Percentiles rank a stretch among this genome's conserved stretches.
Conservation (phyloP, 306 rosid species). For the Malus sylvestris region DNA sequence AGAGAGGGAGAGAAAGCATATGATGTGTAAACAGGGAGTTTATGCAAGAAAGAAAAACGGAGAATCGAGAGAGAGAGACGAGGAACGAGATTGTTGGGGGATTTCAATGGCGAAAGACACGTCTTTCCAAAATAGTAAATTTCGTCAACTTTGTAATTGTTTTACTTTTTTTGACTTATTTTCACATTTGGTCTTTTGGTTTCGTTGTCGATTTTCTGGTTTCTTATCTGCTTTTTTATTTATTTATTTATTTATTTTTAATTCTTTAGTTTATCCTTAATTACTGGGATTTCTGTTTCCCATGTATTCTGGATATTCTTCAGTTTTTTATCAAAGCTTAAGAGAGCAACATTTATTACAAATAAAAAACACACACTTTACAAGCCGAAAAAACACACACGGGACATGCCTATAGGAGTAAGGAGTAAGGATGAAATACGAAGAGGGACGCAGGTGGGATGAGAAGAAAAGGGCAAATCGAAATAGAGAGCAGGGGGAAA, state of each 20-base stretch:
- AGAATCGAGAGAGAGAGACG: background rate
- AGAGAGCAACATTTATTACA: too few species aligned
- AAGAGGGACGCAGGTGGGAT: too few species aligned
- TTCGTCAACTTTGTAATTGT: background rate
- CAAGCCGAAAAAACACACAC: too few species aligned
- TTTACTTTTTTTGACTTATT: background rate
- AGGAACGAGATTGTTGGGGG: slow-evolving; percentile 23
- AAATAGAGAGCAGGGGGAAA: too few species aligned
- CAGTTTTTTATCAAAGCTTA: too few species aligned
- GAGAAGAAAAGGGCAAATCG: too few species aligned
- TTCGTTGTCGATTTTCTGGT: background rate
- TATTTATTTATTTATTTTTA: background rate
- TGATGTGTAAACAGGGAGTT: background rate
- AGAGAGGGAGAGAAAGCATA: slow-evolving; percentile 14
- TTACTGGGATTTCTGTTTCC: background rate
- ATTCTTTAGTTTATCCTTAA: background rate
- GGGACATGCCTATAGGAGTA: too few species aligned
- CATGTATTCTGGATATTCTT: background rate
- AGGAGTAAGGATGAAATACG: too few species aligned
- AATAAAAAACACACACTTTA: too few species aligned
- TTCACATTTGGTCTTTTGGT: background rate
- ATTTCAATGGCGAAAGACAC: slow-evolving; percentile 33
- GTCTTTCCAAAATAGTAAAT: slow-evolving; percentile 1
- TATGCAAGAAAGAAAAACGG: background rate
- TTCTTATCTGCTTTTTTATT: background rate